Evolutionary conservation across 148 eudicot genomes (phyloP), one percentile per base, ranked within the genome.

Genomic region (Beta vulgaris): DNA sequence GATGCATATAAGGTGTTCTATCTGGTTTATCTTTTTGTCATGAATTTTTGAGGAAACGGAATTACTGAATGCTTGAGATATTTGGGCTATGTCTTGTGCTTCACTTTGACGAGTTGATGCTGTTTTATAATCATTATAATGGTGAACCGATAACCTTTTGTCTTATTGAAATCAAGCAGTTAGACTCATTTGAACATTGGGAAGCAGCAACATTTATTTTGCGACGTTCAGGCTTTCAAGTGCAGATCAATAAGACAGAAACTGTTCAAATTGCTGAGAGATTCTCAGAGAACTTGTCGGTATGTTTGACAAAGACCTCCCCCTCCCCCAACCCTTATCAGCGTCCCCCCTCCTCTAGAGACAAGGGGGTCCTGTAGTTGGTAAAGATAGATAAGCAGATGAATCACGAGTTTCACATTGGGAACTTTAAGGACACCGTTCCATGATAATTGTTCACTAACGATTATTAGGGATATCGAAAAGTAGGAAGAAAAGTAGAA

Each of bases 161-260:
- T n/a, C 57, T 15, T 57, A 43, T 48, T 80, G 66, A 65, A 77
- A 40, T 81, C 60, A 42, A 79, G 72, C 92, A 91, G 98, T 80
- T 86, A 78, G 93, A 89, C 55, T 79, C 92, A 54, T 69, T 84
- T 39, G 95, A 93, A 72, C 84, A 81, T 32, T 91, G 97, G 95
- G 97, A 90, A 83, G 84, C 79, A 71, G 85, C 91, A 74, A 91
- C 90, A 72, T 73, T 91, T 39, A 65, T 48, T 37, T 77, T 93
- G 86, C 82, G 83, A 74, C 85, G 90, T 75, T 86, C 93, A 14
- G 85, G 88, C 68, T 91, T 84, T 83, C 90, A 90, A 82, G 86
- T 93, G 70, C 87, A 84, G 81, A 82, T 85, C 77, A 81, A 85
- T 58, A 77, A 73, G 75, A 87, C 85, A 32, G 89, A 82, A 75